A percentile compares a stretch with the other conserved stretches of the same genome.
Conservation (phyloP, 192 early-diverging fungal species). For the Linnemannia elongata region DNA sequence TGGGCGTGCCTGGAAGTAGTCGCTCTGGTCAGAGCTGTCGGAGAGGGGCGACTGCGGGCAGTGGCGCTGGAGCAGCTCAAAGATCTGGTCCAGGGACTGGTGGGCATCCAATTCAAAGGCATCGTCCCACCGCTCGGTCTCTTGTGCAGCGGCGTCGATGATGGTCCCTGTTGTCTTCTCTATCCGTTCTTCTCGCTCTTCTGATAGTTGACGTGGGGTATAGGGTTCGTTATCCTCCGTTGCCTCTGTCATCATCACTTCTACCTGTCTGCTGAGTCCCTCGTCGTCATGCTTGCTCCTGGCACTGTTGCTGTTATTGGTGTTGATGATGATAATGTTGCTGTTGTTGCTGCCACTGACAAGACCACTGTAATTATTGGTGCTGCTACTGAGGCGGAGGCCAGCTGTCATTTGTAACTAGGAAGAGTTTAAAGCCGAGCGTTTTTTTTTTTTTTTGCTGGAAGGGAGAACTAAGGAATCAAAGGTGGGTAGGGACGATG, state of each 20-base stretch:
- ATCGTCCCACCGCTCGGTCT: conserved; percentile 45
- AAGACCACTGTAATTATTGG: not conserved
- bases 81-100: conserved; percentile 26
- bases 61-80: conserved; percentile 34
- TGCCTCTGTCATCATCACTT: conserved; percentile 8
- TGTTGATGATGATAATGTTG: not conserved
- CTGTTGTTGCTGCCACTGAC: not conserved
- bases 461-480: not conserved
- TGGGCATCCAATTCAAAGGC: conserved; percentile 34
- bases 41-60: conserved; percentile 41
- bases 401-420: not conserved
- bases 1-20: conserved; percentile 30
- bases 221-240: not conserved
- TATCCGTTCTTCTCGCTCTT: conserved; percentile 4
- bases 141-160: not conserved
- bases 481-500: not conserved
- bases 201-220: not conserved
- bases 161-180: not conserved
- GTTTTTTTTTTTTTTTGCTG: not conserved
- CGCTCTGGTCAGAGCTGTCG: conserved; percentile 38
- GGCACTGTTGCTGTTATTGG: not conserved
- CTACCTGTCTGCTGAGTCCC: not conserved
- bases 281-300: not conserved
- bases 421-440: not conserved
- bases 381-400: not conserved